These are phyloP conservation scores for Pseudocercospora cruenta DNA, from an alignment of 2,329 filamentous ascomycete species.

Conservation along the genomic window DNA sequence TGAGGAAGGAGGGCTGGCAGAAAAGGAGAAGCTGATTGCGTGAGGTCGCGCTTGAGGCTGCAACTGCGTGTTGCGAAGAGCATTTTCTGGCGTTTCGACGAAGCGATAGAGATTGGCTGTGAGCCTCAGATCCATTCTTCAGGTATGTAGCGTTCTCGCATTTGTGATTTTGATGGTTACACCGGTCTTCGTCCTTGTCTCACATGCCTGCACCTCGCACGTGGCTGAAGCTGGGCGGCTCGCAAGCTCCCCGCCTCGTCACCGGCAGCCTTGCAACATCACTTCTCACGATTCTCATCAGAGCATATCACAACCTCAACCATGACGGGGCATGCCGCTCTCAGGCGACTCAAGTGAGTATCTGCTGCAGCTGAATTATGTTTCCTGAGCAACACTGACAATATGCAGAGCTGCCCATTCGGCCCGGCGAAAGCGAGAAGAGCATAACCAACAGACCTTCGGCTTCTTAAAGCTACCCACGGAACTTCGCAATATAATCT, in stretches of 20 bases:
- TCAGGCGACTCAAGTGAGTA: neutral
- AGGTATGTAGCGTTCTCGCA: slow-evolving; percentile 1
- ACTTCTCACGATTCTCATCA: neutral
- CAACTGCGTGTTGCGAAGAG: too few relatives aligned
- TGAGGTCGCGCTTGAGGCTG: neutral
- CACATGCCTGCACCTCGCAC: slow-evolving; percentile 5
- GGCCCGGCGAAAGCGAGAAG: slow-evolving; percentile 12
- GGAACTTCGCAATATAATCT: slow-evolving; percentile 6
- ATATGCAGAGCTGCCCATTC: slow-evolving; percentile 4
- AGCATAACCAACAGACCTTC: slow-evolving; percentile 6
- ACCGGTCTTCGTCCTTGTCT: neutral
- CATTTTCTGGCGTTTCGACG: neutral
- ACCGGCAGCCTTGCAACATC: neutral
- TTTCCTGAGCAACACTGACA: neutral
- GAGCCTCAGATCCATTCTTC: neutral
- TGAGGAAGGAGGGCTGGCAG: slow-evolving; percentile 2
- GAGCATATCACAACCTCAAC: neutral
- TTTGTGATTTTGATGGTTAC: neutral
- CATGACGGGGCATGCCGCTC: neutral
- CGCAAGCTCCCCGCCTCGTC: neutral
- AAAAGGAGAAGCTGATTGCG: slow-evolving; percentile 6
- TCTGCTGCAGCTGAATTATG: neutral
- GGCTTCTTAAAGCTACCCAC: slow-evolving; percentile 12
- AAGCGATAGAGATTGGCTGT: neutral
- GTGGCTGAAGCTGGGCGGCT: neutral